phyloP scores from a whole-genome alignment of 2,329 filamentous ascomycete species.

The Microcyclospora pomicola region DNA sequence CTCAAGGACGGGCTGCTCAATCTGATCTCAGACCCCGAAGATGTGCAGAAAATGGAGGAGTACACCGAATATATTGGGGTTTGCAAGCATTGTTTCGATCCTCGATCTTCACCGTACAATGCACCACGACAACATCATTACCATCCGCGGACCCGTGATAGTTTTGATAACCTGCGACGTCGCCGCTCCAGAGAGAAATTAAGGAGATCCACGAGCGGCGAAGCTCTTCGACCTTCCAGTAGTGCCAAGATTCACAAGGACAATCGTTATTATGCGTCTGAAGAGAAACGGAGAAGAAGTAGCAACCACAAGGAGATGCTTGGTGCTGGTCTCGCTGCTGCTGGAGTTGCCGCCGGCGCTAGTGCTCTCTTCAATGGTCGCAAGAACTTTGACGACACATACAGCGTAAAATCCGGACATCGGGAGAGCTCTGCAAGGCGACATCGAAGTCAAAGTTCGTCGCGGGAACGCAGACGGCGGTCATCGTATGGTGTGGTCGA shows the following conservation, averaged over 20 bases:
- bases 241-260: constrained; percentile 42
- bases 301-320: constrained; percentile 36
- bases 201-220: constrained; percentile 19
- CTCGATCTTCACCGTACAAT: constrained; percentile 40
- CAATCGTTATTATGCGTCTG: constrained; percentile 42
- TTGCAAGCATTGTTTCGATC: constrained; percentile 52
- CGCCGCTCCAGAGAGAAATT: constrained; percentile 14
- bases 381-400: constrained; percentile 46
- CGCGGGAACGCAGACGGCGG: constrained; percentile 17
- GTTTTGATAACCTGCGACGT: constrained; percentile 17
- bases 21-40: constrained; percentile 33
- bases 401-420: constrained; percentile 43
- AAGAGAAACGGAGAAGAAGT: constrained; percentile 32
- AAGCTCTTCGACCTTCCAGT: constrained; percentile 16
- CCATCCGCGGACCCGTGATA: constrained; percentile 19
- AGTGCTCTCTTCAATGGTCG: constrained; percentile 38
- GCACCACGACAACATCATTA: constrained; percentile 49
- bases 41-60: constrained; percentile 52
- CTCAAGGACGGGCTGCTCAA: constrained; percentile 44
- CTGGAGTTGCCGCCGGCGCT: constrained; percentile 38
- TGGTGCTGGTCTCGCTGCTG: constrained; percentile 39
- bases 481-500: constrained; percentile 18
- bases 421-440: constrained; percentile 22
- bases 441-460: constrained; percentile 19
- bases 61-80: constrained; percentile 55